Conservation (phyloP, 805 yeast species). For the Cyberlindnera lachancei region DNA sequence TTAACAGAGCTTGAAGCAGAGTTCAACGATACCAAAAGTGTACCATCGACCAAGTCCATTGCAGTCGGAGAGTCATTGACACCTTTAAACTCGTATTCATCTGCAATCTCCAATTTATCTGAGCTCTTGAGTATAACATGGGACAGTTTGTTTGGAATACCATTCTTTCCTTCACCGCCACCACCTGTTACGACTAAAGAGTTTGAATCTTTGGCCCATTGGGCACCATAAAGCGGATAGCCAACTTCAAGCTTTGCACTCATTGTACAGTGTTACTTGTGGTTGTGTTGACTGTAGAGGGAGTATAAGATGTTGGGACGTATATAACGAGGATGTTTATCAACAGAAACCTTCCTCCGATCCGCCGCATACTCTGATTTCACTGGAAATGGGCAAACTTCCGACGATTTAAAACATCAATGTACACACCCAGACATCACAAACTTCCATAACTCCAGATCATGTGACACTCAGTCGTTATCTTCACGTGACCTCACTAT, state of each 20-base stretch:
- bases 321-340: no score
- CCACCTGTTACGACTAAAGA: conserved; percentile 85
- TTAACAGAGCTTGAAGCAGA: conserved; percentile 53
- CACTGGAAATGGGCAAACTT: no score
- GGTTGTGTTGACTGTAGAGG: no score
- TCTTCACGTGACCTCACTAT: no score
- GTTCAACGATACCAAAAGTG: conserved; percentile 70
- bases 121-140: conserved; percentile 43
- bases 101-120: conserved; percentile 44
- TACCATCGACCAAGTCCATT: conserved; percentile 42
- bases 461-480: no score
- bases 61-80: conserved; percentile 88
- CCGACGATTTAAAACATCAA: no score
- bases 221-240: conserved; percentile 70
- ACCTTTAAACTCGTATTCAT: conserved; percentile 53
- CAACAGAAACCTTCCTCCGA: no score
- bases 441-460: no score
- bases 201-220: conserved; percentile 52
- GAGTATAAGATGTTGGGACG: no score
- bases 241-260: conserved; percentile 29
- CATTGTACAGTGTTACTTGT: no score
- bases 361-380: no score
- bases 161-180: conserved; percentile 91
- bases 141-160: conserved; percentile 77
- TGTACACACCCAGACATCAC: no score